Evolutionary conservation across 169 alveolate genomes (phyloP), one percentile per base, ranked within the genome.

Genomic region (Plasmodium blacklocki): DNA sequence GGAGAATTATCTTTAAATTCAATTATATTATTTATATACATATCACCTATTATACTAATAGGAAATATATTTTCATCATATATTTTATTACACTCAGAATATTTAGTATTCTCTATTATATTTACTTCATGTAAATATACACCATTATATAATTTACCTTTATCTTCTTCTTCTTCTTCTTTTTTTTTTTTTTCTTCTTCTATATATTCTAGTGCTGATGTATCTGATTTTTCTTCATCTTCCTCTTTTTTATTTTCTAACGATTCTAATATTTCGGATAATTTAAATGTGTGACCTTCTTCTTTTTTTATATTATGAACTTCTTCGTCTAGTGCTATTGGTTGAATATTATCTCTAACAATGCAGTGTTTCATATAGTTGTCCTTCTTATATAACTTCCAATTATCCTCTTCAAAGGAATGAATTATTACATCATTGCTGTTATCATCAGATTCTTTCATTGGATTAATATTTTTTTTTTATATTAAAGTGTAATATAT

Each of bases 281-380:
- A 59, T 9, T 83, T 83, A 83, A 83, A 83, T 23, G 91, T 18
- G 23, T 54, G 23, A 1, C 70, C 74, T 68, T 83, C 74, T 23
- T 54, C 73, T 21, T 64, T 68, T 18, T 83, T 83, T 39, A 83
- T 54, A 83, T 68, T 67, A 32, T 83, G 91, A 83, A 83, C 15
- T 66, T 83, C 91, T n/a, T 59, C 85, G 14, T 83, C 85, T 72
- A 83, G 45, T 67, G 54, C 64, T 68, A 83, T 83, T n/a, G 91
- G 91, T 47, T 83, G 74, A n/a, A 83, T 83, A 58, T 45, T 23
- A 19, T 83, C 45, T 9, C 68, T 83, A 67, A 83, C 83, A 62
- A 67, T 60, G 26, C 83, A 83, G 29, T 83, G 83, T 72, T 83
- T 83, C 91, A 83, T 83, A 83, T 83, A 83, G 70, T 70, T 29